These are phyloP conservation scores for Fusarium denticulatum DNA, from an alignment of 2,329 filamentous ascomycete species.

Conservation along the genomic window DNA sequence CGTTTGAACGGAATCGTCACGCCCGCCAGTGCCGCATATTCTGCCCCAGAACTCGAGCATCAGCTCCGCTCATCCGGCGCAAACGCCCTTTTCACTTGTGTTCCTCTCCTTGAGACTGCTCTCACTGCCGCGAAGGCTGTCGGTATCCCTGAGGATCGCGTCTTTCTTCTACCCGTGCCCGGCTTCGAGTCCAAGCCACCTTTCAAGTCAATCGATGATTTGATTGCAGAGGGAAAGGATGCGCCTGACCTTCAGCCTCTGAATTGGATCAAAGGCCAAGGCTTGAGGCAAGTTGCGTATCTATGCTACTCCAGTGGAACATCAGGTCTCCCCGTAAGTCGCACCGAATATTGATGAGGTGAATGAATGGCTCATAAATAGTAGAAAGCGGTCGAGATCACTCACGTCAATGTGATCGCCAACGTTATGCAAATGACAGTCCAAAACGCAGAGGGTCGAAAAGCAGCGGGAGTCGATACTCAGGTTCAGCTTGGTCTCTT, in stretches of 20 bases:
- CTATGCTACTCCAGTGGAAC: constrained; percentile 85
- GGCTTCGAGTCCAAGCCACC: constrained; percentile 60
- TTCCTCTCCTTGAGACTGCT: constrained; percentile 71
- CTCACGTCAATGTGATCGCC: constrained; percentile 80
- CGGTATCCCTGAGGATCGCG: constrained; percentile 69
- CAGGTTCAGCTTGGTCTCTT: constrained; percentile 72
- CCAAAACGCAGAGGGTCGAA: constrained; percentile 54
- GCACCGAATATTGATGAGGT: too few species aligned
- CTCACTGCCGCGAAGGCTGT: constrained; percentile 70
- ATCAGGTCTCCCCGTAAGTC: constrained; percentile 75
- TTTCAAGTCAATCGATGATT: constrained; percentile 72
- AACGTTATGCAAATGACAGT: constrained; percentile 73
- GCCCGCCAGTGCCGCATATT: constrained; percentile 80
- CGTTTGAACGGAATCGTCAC: constrained; percentile 78
- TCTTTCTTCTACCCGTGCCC: constrained; percentile 77
- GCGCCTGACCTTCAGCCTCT: constrained; percentile 64
- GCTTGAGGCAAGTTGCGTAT: constrained; percentile 75
- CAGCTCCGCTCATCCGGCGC: constrained; percentile 76
- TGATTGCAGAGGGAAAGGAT: constrained; percentile 69
- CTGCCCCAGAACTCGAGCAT: constrained; percentile 73
- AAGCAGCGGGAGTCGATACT: constrained; percentile 49
- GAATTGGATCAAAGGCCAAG: constrained; percentile 71
- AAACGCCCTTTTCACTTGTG: constrained; percentile 76
- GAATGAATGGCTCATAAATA: not conserved
- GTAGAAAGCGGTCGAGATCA: constrained; percentile 86